phyloP scores from a whole-genome alignment of 1,284 basidiomycete species.

The Phaffia rhodozyma region DNA sequence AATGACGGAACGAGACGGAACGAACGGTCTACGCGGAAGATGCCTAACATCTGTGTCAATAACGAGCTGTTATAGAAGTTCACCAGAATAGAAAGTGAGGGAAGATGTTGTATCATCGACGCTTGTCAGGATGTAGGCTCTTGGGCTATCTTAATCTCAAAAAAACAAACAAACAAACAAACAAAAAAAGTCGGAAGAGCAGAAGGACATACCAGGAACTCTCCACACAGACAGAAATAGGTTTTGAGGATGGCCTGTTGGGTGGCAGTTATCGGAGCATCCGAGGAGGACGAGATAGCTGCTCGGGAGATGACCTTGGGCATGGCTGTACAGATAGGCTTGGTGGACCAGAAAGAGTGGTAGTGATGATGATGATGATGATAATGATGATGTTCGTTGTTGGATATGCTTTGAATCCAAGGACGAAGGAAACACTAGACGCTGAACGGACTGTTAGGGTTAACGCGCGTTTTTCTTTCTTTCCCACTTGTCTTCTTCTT shows the following conservation, averaged over 20 bases:
- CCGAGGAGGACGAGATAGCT: conserved; percentile 33
- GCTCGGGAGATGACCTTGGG: conserved; percentile 35
- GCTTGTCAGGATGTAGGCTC: too few relatives aligned
- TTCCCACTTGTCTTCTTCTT: too few relatives aligned
- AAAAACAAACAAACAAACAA: too few relatives aligned
- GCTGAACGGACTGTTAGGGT: too few relatives aligned
- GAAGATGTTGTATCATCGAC: too few relatives aligned
- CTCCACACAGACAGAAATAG: conserved; percentile 38
- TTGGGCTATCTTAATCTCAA: background rate
- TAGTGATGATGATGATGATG: background rate
- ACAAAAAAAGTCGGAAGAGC: background rate
- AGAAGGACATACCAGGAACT: conserved; percentile 27
- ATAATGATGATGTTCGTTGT: background rate
- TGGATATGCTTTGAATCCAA: too few relatives aligned
- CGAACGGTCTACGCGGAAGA: conserved; percentile 11
- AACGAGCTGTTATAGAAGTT: conserved; percentile 5
- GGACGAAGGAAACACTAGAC: too few relatives aligned
- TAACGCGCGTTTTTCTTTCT: too few relatives aligned
- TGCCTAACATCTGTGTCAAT: conserved; percentile 14
- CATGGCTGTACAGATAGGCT: conserved; percentile 23
- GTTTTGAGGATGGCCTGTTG: conserved; percentile 33
- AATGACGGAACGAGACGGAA: background rate
- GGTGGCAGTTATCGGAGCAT: conserved; percentile 24
- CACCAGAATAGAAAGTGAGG: too few relatives aligned
- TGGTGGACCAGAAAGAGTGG: background rate